Evolutionary conservation across 2,329 filamentous ascomycete genomes (phyloP).

Genomic region (Tolypocladium pustulatum): DNA sequence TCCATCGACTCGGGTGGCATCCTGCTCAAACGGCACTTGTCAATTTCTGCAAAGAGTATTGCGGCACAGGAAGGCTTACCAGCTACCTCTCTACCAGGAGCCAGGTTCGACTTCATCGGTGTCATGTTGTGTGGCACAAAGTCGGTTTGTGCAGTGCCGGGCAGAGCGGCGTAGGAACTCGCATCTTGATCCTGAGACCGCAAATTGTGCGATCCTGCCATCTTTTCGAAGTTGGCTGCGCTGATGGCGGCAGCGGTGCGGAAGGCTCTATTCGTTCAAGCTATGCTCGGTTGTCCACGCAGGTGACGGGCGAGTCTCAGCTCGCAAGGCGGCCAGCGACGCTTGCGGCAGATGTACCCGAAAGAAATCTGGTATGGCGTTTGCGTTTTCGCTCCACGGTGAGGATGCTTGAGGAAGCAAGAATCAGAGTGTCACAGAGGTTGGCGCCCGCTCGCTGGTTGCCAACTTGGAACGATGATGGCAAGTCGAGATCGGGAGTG

Average conservation of each 20-base stretch:
- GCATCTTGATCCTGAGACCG: constrained; percentile 16
- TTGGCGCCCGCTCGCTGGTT: neutral
- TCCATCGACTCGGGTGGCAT: constrained; percentile 29
- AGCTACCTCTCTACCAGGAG: constrained; percentile 11
- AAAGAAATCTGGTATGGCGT: neutral
- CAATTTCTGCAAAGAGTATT: neutral
- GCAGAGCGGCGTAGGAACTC: constrained; percentile 19
- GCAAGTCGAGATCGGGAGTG: neutral
- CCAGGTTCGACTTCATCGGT: constrained; percentile 18
- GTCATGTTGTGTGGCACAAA: constrained; percentile 21
- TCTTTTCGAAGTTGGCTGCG: constrained; percentile 5
- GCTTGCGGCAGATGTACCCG: neutral
- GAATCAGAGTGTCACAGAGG: neutral
- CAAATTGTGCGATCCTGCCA: constrained; percentile 17
- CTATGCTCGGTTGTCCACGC: neutral
- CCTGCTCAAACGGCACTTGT: constrained; percentile 10
- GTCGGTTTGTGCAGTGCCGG: constrained; percentile 16
- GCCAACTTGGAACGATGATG: neutral
- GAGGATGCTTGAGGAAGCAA: neutral
- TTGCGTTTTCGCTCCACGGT: neutral
- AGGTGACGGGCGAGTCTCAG: neutral
- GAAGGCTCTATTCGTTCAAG: neutral
- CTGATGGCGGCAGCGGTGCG: neutral
- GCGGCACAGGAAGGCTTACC: constrained; percentile 11
- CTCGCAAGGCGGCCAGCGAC: neutral